phyloP scores from a whole-genome alignment of 371 early-diverging fungal genomes.

The Zychaea mexicana region DNA sequence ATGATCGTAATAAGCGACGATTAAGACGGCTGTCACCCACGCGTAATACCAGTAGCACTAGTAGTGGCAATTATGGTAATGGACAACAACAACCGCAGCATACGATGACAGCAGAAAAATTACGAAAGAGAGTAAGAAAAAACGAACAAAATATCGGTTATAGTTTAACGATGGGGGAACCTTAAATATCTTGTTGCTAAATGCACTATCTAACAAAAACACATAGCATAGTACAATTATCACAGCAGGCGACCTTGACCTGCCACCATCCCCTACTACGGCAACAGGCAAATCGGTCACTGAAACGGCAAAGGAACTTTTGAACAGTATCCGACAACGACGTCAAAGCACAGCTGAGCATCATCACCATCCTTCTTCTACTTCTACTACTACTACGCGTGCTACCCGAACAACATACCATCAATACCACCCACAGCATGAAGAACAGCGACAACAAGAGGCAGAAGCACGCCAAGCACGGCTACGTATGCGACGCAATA shows the following conservation, averaged over 20 bases:
- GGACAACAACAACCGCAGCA: no score
- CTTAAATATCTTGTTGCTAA: not conserved
- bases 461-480: not conserved
- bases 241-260: not conserved
- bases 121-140: not conserved
- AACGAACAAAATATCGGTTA: no score
- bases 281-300: slow-evolving; percentile 16
- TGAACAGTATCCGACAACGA: slow-evolving; percentile 20
- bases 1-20: not conserved
- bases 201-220: not conserved
- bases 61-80: no score
- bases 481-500: slow-evolving; percentile 2
- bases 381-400: no score
- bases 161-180: no score
- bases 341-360: slow-evolving; percentile 6
- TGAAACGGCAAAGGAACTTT: slow-evolving; percentile 19
- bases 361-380: not conserved
- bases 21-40: not conserved
- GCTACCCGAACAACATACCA: not conserved
- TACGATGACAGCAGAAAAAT: not conserved
- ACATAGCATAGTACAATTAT: not conserved
- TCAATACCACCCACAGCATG: not conserved
- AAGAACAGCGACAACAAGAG: not conserved
- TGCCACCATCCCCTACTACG: not conserved
- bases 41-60: not conserved